Evolutionary conservation across 805 yeast species (phyloP), one percentile per base, ranked within the genome.

Genomic region (Wickerhamiella nectarea): DNA sequence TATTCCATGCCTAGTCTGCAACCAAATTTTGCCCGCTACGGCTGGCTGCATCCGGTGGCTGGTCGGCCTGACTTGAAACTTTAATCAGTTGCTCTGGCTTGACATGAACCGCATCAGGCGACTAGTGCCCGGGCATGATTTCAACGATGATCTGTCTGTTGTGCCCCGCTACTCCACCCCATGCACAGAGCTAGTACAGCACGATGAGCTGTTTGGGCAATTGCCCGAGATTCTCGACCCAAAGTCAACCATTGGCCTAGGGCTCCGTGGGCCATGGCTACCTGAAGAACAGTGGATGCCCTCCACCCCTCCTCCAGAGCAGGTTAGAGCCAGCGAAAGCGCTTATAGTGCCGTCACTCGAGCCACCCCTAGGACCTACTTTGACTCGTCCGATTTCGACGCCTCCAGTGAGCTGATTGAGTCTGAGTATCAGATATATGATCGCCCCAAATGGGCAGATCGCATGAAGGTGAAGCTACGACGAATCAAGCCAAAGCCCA

Each of bases 211-310:
- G 20, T 31, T 39, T n/a, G 42, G 42, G 21, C 22, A 31, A 8
- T 20, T 39, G 21, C 42, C 42, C 7, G 42, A 31, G 6, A 39
- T 39, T 12, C 26, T 39, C 7, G 36, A 39, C 26, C 42, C 42
- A 4, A 29, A 26, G n/a, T 19, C 18, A 15, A 22, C 42, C 2
- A 19, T 18, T 20, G 42, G 42, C 9, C 18, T 39, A 5, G 35
- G 42, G 20, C 31, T 39, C 10, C 10, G 8, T 17, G 42, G 42
- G 10, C 28, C 14, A 21, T 39, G 42, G 42, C 22, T 20, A 5
- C 10, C 14, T 3, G 42, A 22, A 3, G 42, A 36, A 21, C 10
- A 17, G 19, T 17, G 11, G 21, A 6, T 21, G n/a, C 21, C 35
- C 4, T 21, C 35, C 15, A 19, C 35, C 3, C 35, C 20, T 3